Conservation (phyloP, 108 stramenopile genomes). For the Nitzschia sp. region DNA sequence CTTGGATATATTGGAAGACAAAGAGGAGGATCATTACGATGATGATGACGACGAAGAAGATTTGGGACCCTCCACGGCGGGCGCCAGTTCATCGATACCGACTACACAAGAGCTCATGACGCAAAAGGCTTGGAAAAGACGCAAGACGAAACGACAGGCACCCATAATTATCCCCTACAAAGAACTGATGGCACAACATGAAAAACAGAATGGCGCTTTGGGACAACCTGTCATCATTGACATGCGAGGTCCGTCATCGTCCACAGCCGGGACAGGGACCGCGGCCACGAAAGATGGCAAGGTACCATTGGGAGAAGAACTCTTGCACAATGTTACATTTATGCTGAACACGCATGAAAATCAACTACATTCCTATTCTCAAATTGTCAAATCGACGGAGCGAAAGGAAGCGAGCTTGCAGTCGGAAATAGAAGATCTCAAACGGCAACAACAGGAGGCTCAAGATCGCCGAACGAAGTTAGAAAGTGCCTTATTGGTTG, state of each 20-base stretch:
- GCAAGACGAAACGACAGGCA: conserved; percentile 32
- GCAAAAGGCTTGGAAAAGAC: conserved; percentile 43
- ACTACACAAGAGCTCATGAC: conserved; percentile 56
- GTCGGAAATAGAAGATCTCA: conserved; percentile 49
- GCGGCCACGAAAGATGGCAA: not conserved
- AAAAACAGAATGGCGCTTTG: not conserved
- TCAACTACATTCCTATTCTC: conserved; percentile 65
- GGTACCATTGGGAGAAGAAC: conserved; percentile 75
- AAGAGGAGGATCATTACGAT: conserved; percentile 22
- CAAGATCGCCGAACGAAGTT: conserved; percentile 50
- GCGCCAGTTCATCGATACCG: conserved; percentile 54
- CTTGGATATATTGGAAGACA: conserved; percentile 11
- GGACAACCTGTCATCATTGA: conserved; percentile 65
- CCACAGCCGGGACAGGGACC: not conserved
- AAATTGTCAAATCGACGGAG: conserved; percentile 48
- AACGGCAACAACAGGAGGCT: conserved; percentile 30
- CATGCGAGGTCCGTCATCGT: conserved; percentile 64
- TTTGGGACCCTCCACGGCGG: not conserved
- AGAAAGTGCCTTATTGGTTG: conserved; percentile 37
- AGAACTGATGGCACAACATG: conserved; percentile 50
- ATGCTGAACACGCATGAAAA: conserved; percentile 75
- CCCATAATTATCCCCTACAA: conserved; percentile 63
- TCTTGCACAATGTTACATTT: conserved; percentile 82
- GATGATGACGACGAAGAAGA: conserved; percentile 4
- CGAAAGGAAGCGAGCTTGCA: conserved; percentile 57